These are phyloP conservation scores for Diophrys sp. DNA, from an alignment of 73 alveolate genomes.

Conservation along the genomic window DNA sequence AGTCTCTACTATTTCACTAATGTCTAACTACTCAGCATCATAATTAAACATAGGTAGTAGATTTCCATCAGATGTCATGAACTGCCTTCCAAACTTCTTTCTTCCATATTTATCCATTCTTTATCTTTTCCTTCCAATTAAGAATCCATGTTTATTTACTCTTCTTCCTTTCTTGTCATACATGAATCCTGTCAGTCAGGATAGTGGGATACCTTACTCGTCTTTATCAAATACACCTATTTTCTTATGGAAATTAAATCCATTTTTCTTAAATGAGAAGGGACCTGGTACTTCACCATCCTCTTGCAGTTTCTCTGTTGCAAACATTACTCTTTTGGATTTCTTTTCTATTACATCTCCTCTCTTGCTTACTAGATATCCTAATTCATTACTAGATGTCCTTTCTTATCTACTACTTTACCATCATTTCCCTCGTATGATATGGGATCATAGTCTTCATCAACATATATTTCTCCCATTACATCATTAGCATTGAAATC, in stretches of 20 bases:
- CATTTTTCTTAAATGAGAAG: slow-evolving; percentile 43
- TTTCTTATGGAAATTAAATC: slow-evolving; percentile 45
- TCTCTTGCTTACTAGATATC: slow-evolving; percentile 33
- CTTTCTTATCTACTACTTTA: slow-evolving; percentile 39
- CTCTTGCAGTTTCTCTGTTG: slow-evolving; percentile 22
- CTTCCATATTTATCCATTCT: slow-evolving; percentile 19
- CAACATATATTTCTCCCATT: slow-evolving; percentile 47
- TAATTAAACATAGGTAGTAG: slow-evolving; percentile 18
- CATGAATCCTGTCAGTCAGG: slow-evolving; percentile 11
- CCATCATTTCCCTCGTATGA: slow-evolving; percentile 21
- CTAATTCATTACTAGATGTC: slow-evolving; percentile 50
- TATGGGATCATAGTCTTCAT: slow-evolving; percentile 36
- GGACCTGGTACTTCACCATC: slow-evolving; percentile 62
- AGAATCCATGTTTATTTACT: slow-evolving; percentile 43
- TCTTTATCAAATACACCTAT: slow-evolving; percentile 54
- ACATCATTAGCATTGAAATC: slow-evolving; percentile 52
- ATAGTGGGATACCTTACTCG: slow-evolving; percentile 18
- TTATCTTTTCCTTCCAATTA: slow-evolving; percentile 13
- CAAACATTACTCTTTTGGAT: slow-evolving; percentile 33
- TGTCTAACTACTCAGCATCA: slow-evolving; percentile 35
- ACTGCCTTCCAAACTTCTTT: slow-evolving; percentile 9
- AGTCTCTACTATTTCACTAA: slow-evolving; percentile 30
- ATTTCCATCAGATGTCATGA: slow-evolving; percentile 1
- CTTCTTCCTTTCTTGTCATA: slow-evolving; percentile 25
- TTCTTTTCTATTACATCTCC: slow-evolving; percentile 47